Base-by-base conservation (phyloP, 768 basidiomycete genomes). In the Panellus pusillus region DNA sequence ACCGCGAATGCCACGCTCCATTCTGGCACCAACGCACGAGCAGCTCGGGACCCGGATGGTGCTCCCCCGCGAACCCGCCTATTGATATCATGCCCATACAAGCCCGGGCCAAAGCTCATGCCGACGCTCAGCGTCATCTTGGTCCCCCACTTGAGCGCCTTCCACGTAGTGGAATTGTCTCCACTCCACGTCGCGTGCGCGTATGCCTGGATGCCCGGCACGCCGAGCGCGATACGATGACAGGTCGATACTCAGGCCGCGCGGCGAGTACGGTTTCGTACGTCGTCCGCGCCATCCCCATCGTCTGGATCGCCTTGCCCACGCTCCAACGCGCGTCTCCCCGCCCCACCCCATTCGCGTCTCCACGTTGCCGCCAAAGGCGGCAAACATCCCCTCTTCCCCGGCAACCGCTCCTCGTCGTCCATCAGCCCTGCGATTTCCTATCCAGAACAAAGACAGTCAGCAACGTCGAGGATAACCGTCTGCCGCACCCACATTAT, bases 101-200 rank as follows among this genome's bases (percentile, higher is more conserved):
- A 41, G 0, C 59, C 59, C 0, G 59, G 59, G 8, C 59, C 59
- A 15, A 57, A 61, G 32, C 59, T 61, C 59, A 61, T 57, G 2
- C 59, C 59, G 36, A 61, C 59, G 44, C 59, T 61, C 19, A 61
- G 42, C 9, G 59, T 61, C 59, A 61, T 61, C 45, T 61, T 61
- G 11, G 59, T 61, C 18, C 59, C 59, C 54, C 54, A 61, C 35
- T 54, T 3, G 15, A 61, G 59, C 40, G 59, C 59, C 28, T 61
- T 61, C 59, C 59, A 61, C 44, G 59, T 56, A 19, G 59, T 61
- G 42, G 59, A 61, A 47, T 61, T 61, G 48, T 61, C 59, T 15
- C 59, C 59, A 43, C 59, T 61, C 59, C 59, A 61, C 38, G 59
- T 57, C 37, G 48, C 59, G 36, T 61, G 59, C 2, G 59, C 59